Percentiles rank a stretch among this genome's conserved stretches.
Conservation (phyloP, 805 yeast genomes). For the Candida odintsovae region DNA sequence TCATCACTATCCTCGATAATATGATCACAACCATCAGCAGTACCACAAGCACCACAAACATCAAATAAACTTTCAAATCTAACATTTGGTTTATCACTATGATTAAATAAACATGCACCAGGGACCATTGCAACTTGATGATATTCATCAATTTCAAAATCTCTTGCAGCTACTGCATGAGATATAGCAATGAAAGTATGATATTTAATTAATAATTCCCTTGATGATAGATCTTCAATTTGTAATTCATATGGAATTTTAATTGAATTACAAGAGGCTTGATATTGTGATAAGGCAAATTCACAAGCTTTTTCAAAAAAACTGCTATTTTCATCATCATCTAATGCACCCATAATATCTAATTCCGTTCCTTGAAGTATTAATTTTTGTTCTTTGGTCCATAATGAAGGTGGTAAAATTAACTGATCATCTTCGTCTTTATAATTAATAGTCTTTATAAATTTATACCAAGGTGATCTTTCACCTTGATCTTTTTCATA, state of each 20-base stretch:
- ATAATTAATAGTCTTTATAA: constrained; percentile 45
- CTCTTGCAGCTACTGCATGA: constrained; percentile 65
- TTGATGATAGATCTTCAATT: constrained; percentile 21
- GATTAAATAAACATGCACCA: constrained; percentile 87
- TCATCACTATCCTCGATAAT: constrained; percentile 14
- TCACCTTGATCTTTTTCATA: constrained; percentile 58
- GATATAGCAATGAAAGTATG: constrained; percentile 50
- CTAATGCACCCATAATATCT: constrained; percentile 57
- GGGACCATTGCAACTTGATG: constrained; percentile 80
- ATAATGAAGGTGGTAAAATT: constrained; percentile 56
- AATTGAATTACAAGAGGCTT: constrained; percentile 19
- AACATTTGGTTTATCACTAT: constrained; percentile 54
- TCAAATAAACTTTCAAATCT: constrained; percentile 56
- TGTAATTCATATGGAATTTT: constrained; percentile 27
- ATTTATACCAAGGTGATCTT: constrained; percentile 78
- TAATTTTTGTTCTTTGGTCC: constrained; percentile 47
- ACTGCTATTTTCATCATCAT: constrained; percentile 35
- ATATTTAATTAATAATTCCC: constrained; percentile 26
- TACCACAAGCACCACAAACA: constrained; percentile 50
- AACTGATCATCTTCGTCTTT: constrained; percentile 26
- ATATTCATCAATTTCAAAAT: constrained; percentile 73
- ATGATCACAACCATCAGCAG: constrained; percentile 31
- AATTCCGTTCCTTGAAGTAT: constrained; percentile 52
- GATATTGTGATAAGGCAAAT: constrained; percentile 25
- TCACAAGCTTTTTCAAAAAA: constrained; percentile 33